Percentiles rank a stretch among this genome's conserved stretches.
These are phyloP conservation scores for Aspergillus affinis DNA, from an alignment of 495 filamentous ascomycete genomes.

Conservation along the genomic window DNA sequence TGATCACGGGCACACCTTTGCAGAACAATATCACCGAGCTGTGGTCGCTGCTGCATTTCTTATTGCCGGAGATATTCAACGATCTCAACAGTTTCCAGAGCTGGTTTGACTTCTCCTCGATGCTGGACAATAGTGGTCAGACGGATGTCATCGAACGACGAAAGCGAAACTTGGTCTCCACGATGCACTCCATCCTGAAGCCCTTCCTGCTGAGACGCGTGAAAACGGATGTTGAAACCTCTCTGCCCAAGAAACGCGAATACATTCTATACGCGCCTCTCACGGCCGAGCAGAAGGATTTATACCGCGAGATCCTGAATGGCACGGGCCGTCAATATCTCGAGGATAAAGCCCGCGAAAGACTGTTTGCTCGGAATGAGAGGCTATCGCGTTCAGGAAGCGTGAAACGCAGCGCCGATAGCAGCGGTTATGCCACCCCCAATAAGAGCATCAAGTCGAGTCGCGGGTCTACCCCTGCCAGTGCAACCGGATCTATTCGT, in stretches of 20 bases:
- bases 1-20: conserved; percentile 92
- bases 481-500: conserved; percentile 43
- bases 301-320: conserved; percentile 83
- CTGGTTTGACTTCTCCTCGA: conserved; percentile 94
- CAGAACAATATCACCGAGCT: conserved; percentile 95
- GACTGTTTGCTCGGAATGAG: conserved; percentile 43
- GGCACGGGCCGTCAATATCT: conserved; percentile 77
- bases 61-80: conserved; percentile 88
- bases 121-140: conserved; percentile 73
- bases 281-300: conserved; percentile 80
- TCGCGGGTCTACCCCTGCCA: conserved; percentile 66
- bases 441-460: conserved; percentile 76
- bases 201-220: conserved; percentile 85
- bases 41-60: conserved; percentile 93
- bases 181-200: conserved; percentile 88
- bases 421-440: conserved; percentile 36
- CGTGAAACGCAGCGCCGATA: conserved; percentile 55
- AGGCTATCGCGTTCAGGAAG: conserved; percentile 37
- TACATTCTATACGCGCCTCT: conserved; percentile 93
- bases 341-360: conserved; percentile 79
- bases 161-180: conserved; percentile 80
- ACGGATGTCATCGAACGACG: conserved; percentile 52
- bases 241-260: conserved; percentile 92
- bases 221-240: conserved; percentile 88
- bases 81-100: conserved; percentile 85